Conservation (phyloP, 805 yeast genomes). For the Zygosaccharomyces pseudorouxii region DNA sequence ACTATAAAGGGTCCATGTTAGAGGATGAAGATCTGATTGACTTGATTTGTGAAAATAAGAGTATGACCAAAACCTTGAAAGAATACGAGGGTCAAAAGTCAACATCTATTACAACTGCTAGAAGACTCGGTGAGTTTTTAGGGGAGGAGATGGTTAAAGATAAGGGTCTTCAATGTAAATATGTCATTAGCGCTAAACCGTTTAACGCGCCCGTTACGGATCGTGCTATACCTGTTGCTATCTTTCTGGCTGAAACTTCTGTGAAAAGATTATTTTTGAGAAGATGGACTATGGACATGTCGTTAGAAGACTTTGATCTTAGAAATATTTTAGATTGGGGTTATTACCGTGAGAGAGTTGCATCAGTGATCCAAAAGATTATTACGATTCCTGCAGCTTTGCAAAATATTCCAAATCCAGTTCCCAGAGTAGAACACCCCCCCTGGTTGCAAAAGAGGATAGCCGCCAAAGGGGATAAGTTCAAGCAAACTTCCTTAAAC, state of each 20-base stretch:
- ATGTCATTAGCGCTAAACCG: slow-evolving; percentile 83
- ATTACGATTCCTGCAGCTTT: slow-evolving; percentile 96
- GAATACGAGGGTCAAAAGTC: slow-evolving; percentile 91
- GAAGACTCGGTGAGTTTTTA: slow-evolving; percentile 84
- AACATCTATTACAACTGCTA: slow-evolving; percentile 93
- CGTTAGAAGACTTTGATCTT: slow-evolving; percentile 78
- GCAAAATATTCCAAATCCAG: slow-evolving; percentile 84
- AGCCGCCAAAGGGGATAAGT: slow-evolving; percentile 53
- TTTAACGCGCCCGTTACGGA: slow-evolving; percentile 86
- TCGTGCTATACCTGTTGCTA: slow-evolving; percentile 94
- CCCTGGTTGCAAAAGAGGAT: slow-evolving; percentile 80
- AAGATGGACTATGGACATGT: slow-evolving; percentile 81
- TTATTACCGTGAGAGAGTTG: slow-evolving; percentile 84
- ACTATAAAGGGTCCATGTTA: slow-evolving; percentile 75
- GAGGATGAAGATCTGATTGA: slow-evolving; percentile 94
- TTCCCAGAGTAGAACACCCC: slow-evolving; percentile 90
- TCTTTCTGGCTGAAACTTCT: slow-evolving; percentile 74
- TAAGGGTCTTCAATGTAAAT: slow-evolving; percentile 92
- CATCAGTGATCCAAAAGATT: slow-evolving; percentile 89
- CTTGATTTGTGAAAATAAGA: slow-evolving; percentile 91
- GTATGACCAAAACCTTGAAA: slow-evolving; percentile 85
- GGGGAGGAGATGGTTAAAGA: slow-evolving; percentile 97
- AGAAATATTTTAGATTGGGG: slow-evolving; percentile 89
- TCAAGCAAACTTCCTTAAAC: slow-evolving; percentile 64
- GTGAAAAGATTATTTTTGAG: slow-evolving; percentile 71